Conservation (phyloP, 371 early-diverging fungal species). For the Mortierella sp. region DNA sequence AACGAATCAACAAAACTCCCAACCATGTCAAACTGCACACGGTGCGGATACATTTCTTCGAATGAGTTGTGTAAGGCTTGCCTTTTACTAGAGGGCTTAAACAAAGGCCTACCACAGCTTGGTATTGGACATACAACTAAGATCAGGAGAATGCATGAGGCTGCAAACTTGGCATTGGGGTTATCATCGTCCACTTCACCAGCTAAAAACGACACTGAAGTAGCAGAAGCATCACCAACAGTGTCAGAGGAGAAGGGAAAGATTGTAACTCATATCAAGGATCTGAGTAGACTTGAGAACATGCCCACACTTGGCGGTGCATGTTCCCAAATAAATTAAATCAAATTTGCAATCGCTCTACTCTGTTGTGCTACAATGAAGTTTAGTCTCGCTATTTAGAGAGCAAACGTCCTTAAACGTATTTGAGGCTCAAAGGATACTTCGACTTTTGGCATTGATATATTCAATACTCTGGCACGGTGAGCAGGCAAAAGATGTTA, state of each 20-base stretch:
- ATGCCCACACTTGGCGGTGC: conserved; percentile 33
- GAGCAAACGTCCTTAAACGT: too few relatives aligned
- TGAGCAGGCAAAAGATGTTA: too few relatives aligned
- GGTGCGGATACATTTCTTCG: conserved; percentile 97
- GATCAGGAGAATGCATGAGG: conserved; percentile 46
- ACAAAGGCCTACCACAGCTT: conserved; percentile 86
- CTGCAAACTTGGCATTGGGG: conserved; percentile 14
- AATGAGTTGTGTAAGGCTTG: conserved; percentile 96
- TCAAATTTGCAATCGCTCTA: too few relatives aligned
- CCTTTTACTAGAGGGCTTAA: conserved; percentile 92
- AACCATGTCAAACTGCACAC: conserved; percentile 72
- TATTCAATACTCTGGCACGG: too few relatives aligned
- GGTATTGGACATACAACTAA: conserved; percentile 53
- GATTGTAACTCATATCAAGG: conserved; percentile 52
- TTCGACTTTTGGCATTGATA: too few relatives aligned
- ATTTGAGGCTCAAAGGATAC: too few relatives aligned
- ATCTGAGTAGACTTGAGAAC: conserved; percentile 29
- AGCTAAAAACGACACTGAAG: background rate
- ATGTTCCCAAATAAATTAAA: background rate
- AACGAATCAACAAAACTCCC: conserved; percentile 72
- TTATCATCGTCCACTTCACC: conserved; percentile 15
- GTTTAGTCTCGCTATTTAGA: too few relatives aligned
- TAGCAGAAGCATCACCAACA: background rate
- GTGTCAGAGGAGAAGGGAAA: conserved; percentile 12
- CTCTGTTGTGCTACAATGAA: too few relatives aligned